phyloP scores from a whole-genome alignment of 257 asterid species.

The Prunella vulgaris region DNA sequence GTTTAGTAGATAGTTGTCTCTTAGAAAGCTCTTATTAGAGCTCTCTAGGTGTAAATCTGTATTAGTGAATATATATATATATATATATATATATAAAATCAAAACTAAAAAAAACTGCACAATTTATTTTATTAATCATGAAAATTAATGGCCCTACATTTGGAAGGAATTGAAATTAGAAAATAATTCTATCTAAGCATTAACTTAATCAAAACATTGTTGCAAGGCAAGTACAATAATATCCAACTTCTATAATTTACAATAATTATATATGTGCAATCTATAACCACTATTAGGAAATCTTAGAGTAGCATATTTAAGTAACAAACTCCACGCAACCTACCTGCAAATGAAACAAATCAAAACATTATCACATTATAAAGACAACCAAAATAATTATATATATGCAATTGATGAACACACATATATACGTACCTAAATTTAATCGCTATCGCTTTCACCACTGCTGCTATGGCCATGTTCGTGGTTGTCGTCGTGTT shows the following conservation, averaged over 20 bases:
- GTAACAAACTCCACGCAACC: neutral
- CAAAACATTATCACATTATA: too few species aligned
- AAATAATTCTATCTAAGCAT: too few species aligned
- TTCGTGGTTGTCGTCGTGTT: constrained; percentile 16
- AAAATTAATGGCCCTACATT: neutral
- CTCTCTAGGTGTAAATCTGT: too few species aligned
- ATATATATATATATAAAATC: neutral
- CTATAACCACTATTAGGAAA: neutral
- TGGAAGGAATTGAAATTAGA: neutral
- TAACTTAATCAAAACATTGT: neutral
- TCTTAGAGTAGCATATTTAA: neutral
- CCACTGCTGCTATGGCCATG: constrained; percentile 30
- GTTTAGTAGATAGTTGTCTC: too few species aligned
- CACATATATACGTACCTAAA: neutral
- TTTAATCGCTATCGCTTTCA: constrained; percentile 35
- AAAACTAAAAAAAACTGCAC: neutral
- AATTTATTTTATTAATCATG: neutral
- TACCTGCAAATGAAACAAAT: constrained; percentile 20
- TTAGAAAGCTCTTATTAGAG: too few species aligned
- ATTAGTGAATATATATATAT: too few species aligned
- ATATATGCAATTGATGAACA: neutral
- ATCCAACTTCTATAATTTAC: neutral
- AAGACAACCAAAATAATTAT: neutral
- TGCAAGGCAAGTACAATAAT: neutral
- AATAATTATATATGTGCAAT: neutral